Evolutionary conservation across 148 eudicot species (phyloP).

Genomic region (Chenopodium formosanum): DNA sequence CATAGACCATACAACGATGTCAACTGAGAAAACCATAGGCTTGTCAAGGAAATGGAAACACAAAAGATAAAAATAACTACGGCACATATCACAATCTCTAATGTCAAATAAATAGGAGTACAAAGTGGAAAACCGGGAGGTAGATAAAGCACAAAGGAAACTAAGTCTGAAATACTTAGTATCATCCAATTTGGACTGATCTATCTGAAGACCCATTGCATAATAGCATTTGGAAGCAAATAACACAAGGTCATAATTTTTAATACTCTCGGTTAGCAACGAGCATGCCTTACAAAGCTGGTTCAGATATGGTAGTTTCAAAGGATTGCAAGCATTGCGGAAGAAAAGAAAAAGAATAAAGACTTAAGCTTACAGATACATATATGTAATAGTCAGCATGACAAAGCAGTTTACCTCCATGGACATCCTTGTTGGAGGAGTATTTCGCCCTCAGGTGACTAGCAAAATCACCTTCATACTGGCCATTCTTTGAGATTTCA

Average conservation of each 20-base stretch:
- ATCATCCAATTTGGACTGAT: no score
- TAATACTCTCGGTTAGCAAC: neutral
- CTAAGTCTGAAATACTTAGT: neutral
- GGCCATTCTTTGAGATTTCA: no score
- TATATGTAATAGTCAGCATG: neutral
- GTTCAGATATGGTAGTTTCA: neutral
- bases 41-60: neutral
- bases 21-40: neutral
- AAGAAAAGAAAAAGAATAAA: no score
- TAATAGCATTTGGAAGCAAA: no score
- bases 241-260: no score
- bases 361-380: neutral
- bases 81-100: neutral
- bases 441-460: no score
- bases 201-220: no score
- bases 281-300: neutral
- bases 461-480: no score
- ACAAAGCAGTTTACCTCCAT: no score
- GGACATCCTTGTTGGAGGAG: no score
- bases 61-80: neutral
- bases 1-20: neutral
- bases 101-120: neutral
- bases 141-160: neutral
- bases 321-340: neutral
- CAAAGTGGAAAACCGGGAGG: no score